phyloP scores from a whole-genome alignment of 148 eudicot genomes.

The Rhododendron vialii region DNA sequence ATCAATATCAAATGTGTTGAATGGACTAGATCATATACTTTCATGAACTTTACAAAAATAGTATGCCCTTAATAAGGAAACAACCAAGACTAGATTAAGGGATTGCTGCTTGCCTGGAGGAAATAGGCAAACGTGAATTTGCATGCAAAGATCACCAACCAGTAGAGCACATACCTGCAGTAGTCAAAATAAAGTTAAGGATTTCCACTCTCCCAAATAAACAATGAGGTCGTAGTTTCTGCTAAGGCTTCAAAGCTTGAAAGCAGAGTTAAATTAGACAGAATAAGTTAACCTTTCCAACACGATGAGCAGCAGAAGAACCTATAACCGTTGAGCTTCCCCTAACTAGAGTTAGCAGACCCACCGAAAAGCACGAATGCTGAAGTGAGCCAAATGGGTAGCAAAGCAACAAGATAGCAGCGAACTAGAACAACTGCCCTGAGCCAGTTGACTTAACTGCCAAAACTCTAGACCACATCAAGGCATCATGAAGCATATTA shows the following conservation, averaged over 20 bases:
- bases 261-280: background rate
- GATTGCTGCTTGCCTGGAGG: conserved; percentile 70
- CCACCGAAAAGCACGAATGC: background rate
- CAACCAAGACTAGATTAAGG: background rate
- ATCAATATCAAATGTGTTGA: background rate
- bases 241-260: background rate
- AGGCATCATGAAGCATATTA: background rate
- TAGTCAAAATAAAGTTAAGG: conserved; percentile 6
- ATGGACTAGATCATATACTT: background rate
- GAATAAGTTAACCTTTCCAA: background rate
- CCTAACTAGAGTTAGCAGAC: background rate
- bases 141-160: conserved; percentile 88
- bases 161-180: conserved; percentile 78
- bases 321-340: background rate
- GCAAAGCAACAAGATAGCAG: background rate
- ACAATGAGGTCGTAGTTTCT: background rate
- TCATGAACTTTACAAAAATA: background rate
- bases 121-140: conserved; percentile 88
- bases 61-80: background rate
- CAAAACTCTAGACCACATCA: background rate
- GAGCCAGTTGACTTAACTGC: background rate
- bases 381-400: background rate
- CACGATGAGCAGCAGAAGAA: background rate
- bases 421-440: background rate
- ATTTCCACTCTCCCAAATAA: background rate